Conservation (phyloP, 2,329 filamentous ascomycete genomes). For the Penicillium sp. region DNA sequence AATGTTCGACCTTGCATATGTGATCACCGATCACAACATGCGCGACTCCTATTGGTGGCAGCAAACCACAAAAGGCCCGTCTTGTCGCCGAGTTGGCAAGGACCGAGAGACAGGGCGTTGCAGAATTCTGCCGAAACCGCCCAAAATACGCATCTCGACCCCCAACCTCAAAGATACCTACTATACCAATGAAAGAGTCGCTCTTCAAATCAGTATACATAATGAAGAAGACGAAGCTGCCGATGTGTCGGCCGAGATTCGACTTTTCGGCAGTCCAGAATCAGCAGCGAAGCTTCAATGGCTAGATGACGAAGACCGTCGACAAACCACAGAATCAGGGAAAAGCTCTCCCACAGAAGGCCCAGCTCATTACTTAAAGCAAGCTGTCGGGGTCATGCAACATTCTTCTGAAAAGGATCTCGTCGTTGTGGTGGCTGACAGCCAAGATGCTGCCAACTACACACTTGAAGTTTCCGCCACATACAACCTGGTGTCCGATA, state of each 20-base stretch:
- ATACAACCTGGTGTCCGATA: slow-evolving; percentile 74
- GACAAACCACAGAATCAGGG: slow-evolving; percentile 16
- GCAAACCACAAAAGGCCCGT: slow-evolving; percentile 30
- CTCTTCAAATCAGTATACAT: slow-evolving; percentile 61
- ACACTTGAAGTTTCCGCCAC: slow-evolving; percentile 66
- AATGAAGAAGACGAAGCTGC: slow-evolving; percentile 82
- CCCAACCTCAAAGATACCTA: slow-evolving; percentile 62
- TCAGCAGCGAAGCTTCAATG: slow-evolving; percentile 44
- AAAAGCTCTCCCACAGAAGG: slow-evolving; percentile 27
- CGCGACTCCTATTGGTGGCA: slow-evolving; percentile 42
- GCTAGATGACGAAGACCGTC: slow-evolving; percentile 35
- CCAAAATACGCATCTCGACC: slow-evolving; percentile 75
- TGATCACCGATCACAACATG: slow-evolving; percentile 44
- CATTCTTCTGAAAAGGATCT: slow-evolving; percentile 29
- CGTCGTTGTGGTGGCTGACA: slow-evolving; percentile 48
- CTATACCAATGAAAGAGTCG: slow-evolving; percentile 75
- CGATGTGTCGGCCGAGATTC: slow-evolving; percentile 62
- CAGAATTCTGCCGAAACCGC: slow-evolving; percentile 77
- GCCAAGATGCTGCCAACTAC: slow-evolving; percentile 51
- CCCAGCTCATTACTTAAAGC: slow-evolving; percentile 29
- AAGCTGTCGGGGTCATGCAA: slow-evolving; percentile 33
- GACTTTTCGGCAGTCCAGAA: slow-evolving; percentile 55
- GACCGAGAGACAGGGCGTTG: slow-evolving; percentile 51
- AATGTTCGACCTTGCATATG: slow-evolving; percentile 62
- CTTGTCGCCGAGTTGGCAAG: slow-evolving; percentile 40